These are phyloP conservation scores for Tranzscheliella williamsii DNA, from an alignment of 1,284 basidiomycete genomes.

Conservation along the genomic window DNA sequence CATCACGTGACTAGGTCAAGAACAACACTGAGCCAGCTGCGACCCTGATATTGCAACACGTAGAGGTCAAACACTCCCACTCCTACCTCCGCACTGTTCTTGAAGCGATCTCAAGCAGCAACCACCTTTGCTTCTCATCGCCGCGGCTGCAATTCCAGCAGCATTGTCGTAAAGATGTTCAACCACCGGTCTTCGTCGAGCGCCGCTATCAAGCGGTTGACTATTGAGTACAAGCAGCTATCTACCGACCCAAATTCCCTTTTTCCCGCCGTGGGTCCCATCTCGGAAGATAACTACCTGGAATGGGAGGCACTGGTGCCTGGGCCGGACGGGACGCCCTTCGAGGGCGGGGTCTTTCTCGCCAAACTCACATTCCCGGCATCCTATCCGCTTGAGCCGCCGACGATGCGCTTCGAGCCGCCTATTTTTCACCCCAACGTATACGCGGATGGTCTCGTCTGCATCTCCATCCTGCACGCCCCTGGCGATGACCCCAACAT, in stretches of 20 bases:
- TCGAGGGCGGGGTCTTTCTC: slow-evolving; percentile 94
- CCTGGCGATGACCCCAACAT: slow-evolving; percentile 81
- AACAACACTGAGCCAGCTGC: too few species aligned
- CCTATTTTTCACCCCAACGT: slow-evolving; percentile 97
- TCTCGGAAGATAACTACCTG: slow-evolving; percentile 94
- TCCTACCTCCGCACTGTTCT: neutral
- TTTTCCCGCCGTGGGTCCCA: slow-evolving; percentile 69
- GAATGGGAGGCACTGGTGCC: slow-evolving; percentile 96
- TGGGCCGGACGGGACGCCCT: slow-evolving; percentile 96
- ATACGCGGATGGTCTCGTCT: slow-evolving; percentile 92
- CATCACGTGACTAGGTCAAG: too few species aligned
- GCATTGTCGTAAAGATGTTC: too few species aligned
- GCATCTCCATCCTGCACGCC: slow-evolving; percentile 96
- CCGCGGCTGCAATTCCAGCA: too few species aligned
- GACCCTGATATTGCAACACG: too few species aligned
- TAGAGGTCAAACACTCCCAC: slow-evolving; percentile 6
- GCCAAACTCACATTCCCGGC: slow-evolving; percentile 80
- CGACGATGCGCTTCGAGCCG: slow-evolving; percentile 88
- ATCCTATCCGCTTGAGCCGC: slow-evolving; percentile 59
- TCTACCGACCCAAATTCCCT: slow-evolving; percentile 57
- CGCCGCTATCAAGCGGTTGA: slow-evolving; percentile 59
- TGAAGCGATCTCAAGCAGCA: too few species aligned
- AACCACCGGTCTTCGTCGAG: slow-evolving; percentile 35
- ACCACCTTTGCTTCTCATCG: too few species aligned
- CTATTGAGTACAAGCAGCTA: slow-evolving; percentile 60